A percentile compares a stretch with the other conserved stretches of the same genome.
phyloP scores from a whole-genome alignment of 2,329 filamentous ascomycete genomes.

The Aspergillus sp. region DNA sequence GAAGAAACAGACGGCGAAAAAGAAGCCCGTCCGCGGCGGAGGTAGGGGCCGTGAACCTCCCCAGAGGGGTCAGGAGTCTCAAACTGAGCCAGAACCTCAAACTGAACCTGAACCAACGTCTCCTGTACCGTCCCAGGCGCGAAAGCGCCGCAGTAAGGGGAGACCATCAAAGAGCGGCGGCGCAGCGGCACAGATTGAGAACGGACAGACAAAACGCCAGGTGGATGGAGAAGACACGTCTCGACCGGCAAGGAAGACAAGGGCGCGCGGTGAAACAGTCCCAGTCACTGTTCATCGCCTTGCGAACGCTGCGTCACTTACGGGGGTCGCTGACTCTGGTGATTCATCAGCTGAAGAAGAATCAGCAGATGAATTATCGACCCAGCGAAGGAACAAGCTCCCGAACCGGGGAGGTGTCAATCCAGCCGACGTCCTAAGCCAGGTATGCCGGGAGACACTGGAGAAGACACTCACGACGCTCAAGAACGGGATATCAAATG shows the following conservation, averaged over 20 bases:
- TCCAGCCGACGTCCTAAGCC: constrained; percentile 42
- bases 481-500: constrained; percentile 31
- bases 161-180: constrained; percentile 5
- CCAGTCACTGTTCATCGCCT: constrained; percentile 35
- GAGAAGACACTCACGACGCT: constrained; percentile 37
- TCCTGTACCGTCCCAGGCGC: constrained; percentile 1
- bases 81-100: constrained; percentile 7
- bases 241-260: constrained; percentile 13
- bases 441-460: constrained; percentile 43
- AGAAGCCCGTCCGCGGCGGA: neutral
- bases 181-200: constrained; percentile 5
- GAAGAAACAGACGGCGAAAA: neutral
- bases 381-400: constrained; percentile 25
- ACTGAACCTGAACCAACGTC: constrained; percentile 5
- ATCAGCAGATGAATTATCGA: constrained; percentile 21
- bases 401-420: constrained; percentile 39
- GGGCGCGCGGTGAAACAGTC: constrained; percentile 28
- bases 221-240: constrained; percentile 7
- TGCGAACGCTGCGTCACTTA: constrained; percentile 24
- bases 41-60: neutral
- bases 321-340: constrained; percentile 8
- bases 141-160: constrained; percentile 8
- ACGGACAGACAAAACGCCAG: constrained; percentile 4
- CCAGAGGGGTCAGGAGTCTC: constrained; percentile 1
- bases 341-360: constrained; percentile 19